Evolutionary conservation across 805 yeast species (phyloP), one percentile per base, ranked within the genome.

Genomic region (Saturnispora halmiae): DNA sequence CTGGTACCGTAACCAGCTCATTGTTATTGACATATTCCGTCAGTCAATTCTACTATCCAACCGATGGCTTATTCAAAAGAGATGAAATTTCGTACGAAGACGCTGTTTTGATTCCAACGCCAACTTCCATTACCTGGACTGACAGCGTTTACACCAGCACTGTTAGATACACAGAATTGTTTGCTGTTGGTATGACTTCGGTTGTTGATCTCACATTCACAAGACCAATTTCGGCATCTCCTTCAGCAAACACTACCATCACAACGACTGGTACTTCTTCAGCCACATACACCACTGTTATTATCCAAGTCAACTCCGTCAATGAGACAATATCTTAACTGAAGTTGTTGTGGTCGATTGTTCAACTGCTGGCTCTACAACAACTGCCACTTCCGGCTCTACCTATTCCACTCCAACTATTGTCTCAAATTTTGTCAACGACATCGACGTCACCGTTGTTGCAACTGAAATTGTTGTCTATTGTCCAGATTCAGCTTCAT

Each of bases 101-200:
- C 3, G 25, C 19, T 18, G n/a, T 36, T 27, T 18, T 36, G 25
- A 36, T 36, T 20, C 38, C 38, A 36, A 36, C 38, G 13, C 38
- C 38, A 19, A 36, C 38, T 19, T 15, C 25, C 19, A 14, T 24
- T n/a, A 11, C 4, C 25, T 36, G 27, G 20, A 25, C 32, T 4
- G 26, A 36, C 3, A 19, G 32, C 13, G 27, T 15, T 11, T 16
- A 10, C 20, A 27, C 27, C 3, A 25, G 27, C 28, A 19, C 19
- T 15, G 14, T 36, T 18, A 11, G 3, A 19, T 36, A 21, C 11
- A 14, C 3, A 21, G 38, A 36, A 29, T 15, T 36, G 8, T 36
- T 27, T 8, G 20, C 31, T 7, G n/a, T 27, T 27, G 38, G 38
- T 2, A 8, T 13, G 6, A 36, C 26, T 27, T 8, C 16, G 2